A percentile compares a stretch with the other conserved stretches of the same genome.
phyloP scores from a whole-genome alignment of 2,329 filamentous ascomycete genomes.

The Amesomyces nigricolor region DNA sequence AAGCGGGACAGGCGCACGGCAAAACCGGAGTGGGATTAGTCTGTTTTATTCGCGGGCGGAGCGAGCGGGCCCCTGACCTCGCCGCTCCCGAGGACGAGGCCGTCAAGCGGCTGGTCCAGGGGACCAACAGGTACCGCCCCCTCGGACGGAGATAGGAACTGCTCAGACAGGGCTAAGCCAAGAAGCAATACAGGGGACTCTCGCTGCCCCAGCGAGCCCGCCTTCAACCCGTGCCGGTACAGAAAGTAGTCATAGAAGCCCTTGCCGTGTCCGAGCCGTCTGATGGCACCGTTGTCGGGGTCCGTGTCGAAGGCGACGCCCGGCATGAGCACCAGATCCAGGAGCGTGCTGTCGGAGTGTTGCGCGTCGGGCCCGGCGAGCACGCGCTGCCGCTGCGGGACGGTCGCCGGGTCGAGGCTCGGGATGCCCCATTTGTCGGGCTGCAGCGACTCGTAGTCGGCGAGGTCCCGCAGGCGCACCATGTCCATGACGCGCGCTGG shows the following conservation, averaged over 20 bases:
- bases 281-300: constrained; percentile 47
- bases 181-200: constrained; percentile 49
- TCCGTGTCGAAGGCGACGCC: constrained; percentile 83
- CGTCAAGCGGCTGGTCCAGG: constrained; percentile 76
- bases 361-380: constrained; percentile 55
- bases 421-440: constrained; percentile 92
- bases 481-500: constrained; percentile 83
- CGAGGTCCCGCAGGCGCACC: constrained; percentile 67
- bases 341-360: constrained; percentile 40
- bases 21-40: constrained; percentile 53
- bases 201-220: constrained; percentile 31
- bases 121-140: constrained; percentile 67
- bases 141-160: constrained; percentile 60
- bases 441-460: constrained; percentile 72
- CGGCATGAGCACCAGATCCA: constrained; percentile 87
- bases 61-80: constrained; percentile 39
- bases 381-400: constrained; percentile 64
- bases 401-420: constrained; percentile 63
- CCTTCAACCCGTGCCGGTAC: constrained; percentile 58
- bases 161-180: constrained; percentile 80
- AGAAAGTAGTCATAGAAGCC: constrained; percentile 97
- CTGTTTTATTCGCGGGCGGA: constrained; percentile 26
- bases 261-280: constrained; percentile 85
- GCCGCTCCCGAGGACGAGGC: constrained; percentile 67
- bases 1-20: constrained; percentile 20